Evolutionary conservation across 306 rosid genomes (phyloP), one percentile per base, ranked within the genome.

Genomic region (Sindora glabra): DNA sequence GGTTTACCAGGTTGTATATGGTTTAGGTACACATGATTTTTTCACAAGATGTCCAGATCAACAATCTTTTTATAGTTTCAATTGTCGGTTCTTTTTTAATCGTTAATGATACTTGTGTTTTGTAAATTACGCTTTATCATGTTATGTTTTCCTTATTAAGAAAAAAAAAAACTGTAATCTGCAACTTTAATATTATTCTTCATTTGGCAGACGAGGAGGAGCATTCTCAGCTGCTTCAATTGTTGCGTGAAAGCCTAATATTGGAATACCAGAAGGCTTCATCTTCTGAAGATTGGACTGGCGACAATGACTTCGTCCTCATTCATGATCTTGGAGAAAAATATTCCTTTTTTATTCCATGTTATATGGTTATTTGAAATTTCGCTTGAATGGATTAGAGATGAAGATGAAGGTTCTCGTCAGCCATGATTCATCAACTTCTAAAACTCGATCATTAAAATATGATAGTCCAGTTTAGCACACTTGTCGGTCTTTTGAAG

Each of bases 181-280:
- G 32, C 8, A 18, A 39, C 36, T 5, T 30, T 2, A 17, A 29
- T 3, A 25, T 59, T n/a, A 16, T n/a, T 22, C 4, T 9, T 30
- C 7, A 2, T 8, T 55, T 47, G 48, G 21, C 82, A 90, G 96
- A 47, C 86, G 29, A 82, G 97, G 75, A 77, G 82, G 75, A 81
- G 90, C 74, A 76, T 90, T 69, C 50, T 91, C 76, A 81, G 97
- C 73, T 91, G 71, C 81, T 91, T 91, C 90, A 87, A 79, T 73
- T 91, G 97, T 37, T 91, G 95, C 33, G 86, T 72, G 62, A 89
- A 72, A 61, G 94, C 89, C 27, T 89, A 73, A 88, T 14, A 27
- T 36, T 17, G 11, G 50, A 34, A 72, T 36, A 9, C 51, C 16
- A 16, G 44, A 29, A 19, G 42, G 50, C 13, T 15, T 37, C 37